Conservation (phyloP, 1,284 basidiomycete genomes). For the Meira miltonrushii region DNA sequence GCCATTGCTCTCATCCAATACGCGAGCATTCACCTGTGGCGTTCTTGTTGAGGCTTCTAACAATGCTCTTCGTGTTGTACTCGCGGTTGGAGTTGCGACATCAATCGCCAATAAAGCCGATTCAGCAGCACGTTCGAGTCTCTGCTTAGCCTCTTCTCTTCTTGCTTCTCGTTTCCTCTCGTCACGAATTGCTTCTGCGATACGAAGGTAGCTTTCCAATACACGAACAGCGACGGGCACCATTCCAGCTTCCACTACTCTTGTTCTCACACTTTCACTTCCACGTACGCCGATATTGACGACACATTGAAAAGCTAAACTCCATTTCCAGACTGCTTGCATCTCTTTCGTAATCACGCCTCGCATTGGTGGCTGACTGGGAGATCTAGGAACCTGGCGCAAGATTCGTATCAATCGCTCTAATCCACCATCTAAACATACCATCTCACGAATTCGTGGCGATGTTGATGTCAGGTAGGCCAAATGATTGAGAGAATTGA, state of each 20-base stretch:
- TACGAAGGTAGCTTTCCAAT: conserved; percentile 68
- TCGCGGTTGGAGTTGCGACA: background rate
- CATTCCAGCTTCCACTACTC: conserved; percentile 93
- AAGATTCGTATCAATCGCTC: conserved; percentile 85
- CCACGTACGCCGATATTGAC: conserved; percentile 97
- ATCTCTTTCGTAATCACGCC: conserved; percentile 40
- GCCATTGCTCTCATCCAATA: background rate
- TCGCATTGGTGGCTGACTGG: conserved; percentile 12
- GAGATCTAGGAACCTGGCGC: conserved; percentile 21
- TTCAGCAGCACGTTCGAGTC: background rate
- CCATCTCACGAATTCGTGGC: conserved; percentile 93
- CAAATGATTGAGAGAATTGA: conserved; percentile 95
- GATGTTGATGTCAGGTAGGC: conserved; percentile 96
- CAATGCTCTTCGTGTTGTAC: background rate
- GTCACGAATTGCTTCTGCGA: conserved; percentile 53
- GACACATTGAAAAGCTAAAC: conserved; percentile 82
- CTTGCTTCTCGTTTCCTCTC: conserved; percentile 19
- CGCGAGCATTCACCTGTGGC: background rate
- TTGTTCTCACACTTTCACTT: conserved; percentile 73
- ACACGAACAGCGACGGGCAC: conserved; percentile 91
- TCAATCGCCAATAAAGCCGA: background rate
- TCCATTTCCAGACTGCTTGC: conserved; percentile 52
- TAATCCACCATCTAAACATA: conserved; percentile 93
- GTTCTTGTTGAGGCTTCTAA: too few relatives aligned
- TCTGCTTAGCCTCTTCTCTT: conserved; percentile 2